Conservation (phyloP, 306 rosid genomes). For the Acacia confusa region DNA sequence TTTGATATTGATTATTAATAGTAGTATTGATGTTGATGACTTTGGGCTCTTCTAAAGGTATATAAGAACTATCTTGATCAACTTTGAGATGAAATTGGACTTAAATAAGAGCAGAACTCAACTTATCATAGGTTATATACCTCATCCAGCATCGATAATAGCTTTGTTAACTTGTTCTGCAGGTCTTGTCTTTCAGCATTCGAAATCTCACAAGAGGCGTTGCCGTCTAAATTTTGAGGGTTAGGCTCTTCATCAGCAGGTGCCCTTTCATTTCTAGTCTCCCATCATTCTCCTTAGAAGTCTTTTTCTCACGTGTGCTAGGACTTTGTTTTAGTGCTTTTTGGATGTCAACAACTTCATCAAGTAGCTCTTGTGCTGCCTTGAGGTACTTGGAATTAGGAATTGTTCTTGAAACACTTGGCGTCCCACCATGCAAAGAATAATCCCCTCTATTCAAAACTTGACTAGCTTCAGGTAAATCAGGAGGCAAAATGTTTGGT, state of each 20-base stretch:
- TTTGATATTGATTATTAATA: not conserved
- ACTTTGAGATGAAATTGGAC: not conserved
- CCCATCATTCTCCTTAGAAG: constrained; percentile 46
- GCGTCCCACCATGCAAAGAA: constrained; percentile 59
- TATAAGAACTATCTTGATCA: not conserved
- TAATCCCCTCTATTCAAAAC: constrained; percentile 50
- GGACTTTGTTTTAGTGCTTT: constrained; percentile 54
- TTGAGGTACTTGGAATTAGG: constrained; percentile 72
- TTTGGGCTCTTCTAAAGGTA: not conserved
- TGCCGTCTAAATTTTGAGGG: constrained; percentile 50
- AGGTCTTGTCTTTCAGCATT: constrained; percentile 73
- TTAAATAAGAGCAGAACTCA: not conserved
- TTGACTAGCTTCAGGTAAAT: constrained; percentile 49
- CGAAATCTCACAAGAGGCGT: constrained; percentile 60
- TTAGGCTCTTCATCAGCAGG: constrained; percentile 45
- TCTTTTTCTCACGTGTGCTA: constrained; percentile 40
- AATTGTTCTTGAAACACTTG: constrained; percentile 45
- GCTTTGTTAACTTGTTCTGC: constrained; percentile 71
- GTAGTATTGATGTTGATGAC: not conserved
- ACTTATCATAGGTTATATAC: constrained; percentile 35
- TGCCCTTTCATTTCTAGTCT: constrained; percentile 46
- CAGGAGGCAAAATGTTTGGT: constrained; percentile 42
- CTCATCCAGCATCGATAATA: constrained; percentile 80
- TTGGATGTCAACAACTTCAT: constrained; percentile 72
- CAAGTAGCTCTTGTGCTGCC: constrained; percentile 75